phyloP scores from a whole-genome alignment of 768 basidiomycete genomes.

The Suillus discolor region DNA sequence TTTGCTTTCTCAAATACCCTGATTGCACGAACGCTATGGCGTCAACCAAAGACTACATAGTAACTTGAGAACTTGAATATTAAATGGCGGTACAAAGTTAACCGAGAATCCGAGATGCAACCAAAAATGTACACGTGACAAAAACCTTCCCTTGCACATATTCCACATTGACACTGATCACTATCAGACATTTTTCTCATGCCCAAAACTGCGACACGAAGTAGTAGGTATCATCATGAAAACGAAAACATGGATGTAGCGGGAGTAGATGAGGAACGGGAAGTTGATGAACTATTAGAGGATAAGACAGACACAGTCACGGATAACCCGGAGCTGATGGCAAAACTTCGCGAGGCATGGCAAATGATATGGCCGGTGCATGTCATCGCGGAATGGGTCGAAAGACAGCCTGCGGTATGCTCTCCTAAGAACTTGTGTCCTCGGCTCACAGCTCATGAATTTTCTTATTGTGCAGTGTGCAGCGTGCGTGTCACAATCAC shows the following conservation, averaged over 20 bases:
- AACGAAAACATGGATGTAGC: background rate
- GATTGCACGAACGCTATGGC: too few relatives aligned
- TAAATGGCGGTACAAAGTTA: background rate
- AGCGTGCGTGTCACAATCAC: conserved; percentile 7
- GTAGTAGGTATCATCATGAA: background rate
- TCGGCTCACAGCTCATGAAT: background rate
- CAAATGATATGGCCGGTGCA: conserved; percentile 8
- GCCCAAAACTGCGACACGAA: background rate
- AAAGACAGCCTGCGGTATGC: conserved; percentile 7
- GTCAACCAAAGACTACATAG: too few relatives aligned
- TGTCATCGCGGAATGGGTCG: conserved; percentile 8
- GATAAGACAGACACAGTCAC: background rate
- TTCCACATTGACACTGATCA: background rate
- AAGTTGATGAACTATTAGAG: conserved; percentile 11
- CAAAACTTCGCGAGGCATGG: conserved; percentile 10
- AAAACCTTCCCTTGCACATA: background rate
- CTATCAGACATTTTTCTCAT: background rate
- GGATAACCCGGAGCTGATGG: conserved; percentile 2
- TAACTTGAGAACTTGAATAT: background rate
- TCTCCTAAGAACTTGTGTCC: background rate
- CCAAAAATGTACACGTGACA: background rate
- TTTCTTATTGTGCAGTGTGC: conserved; percentile 4
- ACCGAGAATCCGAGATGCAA: background rate
- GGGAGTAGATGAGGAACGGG: conserved; percentile 10
- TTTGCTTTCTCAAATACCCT: too few relatives aligned